Conservation (phyloP, 2,329 filamentous ascomycete species). For the Aureobasidium musti region DNA sequence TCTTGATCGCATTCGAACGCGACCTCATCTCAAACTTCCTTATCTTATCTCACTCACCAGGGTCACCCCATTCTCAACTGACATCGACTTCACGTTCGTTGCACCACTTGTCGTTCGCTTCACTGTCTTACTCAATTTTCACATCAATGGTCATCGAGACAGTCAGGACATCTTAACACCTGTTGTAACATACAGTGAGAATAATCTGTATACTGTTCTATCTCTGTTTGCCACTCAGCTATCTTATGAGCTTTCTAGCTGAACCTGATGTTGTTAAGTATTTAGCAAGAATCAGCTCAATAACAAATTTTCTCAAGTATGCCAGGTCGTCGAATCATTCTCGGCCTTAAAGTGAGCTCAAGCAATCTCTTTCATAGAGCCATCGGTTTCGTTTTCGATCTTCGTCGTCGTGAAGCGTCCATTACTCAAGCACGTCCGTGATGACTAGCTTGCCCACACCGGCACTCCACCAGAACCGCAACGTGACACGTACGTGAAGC, state of each 20-base stretch:
- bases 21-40: slow-evolving; percentile 3
- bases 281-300: neutral
- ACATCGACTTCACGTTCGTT: too few species aligned
- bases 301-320: neutral
- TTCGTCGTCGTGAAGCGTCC: neutral
- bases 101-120: neutral
- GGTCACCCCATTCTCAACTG: neutral
- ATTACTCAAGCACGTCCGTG: slow-evolving; percentile 22
- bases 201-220: too few species aligned
- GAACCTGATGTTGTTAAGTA: neutral
- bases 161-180: too few species aligned
- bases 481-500: slow-evolving; percentile 54
- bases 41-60: neutral
- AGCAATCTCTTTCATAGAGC: neutral
- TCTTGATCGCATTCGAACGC: neutral
- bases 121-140: too few species aligned
- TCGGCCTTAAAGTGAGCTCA: too few species aligned
- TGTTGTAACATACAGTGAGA: too few species aligned
- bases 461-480: slow-evolving; percentile 59
- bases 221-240: too few species aligned
- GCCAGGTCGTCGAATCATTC: neutral
- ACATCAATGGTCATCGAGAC: too few species aligned
- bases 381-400: neutral
- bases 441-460: slow-evolving; percentile 46
- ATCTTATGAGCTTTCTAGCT: neutral